phyloP scores from a whole-genome alignment of 345 rosid species.

The Geranium brycei region DNA sequence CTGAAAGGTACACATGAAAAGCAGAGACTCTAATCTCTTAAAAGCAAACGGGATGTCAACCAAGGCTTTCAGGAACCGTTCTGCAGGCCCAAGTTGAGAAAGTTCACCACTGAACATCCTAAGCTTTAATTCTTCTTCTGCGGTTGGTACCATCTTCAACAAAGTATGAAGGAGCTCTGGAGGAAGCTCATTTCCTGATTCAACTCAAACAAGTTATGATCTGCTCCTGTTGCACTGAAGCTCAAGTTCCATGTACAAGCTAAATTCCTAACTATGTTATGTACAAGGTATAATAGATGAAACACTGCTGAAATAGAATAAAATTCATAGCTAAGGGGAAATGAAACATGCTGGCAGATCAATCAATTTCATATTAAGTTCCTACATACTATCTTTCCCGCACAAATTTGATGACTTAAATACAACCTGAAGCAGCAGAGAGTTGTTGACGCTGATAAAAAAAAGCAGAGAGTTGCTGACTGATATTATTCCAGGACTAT shows the following conservation, averaged over 20 bases:
- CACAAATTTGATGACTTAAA: no score
- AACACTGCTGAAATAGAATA: neutral
- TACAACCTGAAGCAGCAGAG: no score
- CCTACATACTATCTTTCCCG: no score
- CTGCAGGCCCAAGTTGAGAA: conserved; percentile 83
- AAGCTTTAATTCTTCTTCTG: conserved; percentile 93
- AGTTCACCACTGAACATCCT: conserved; percentile 66
- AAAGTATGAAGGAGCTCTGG: conserved; percentile 65
- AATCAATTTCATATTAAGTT: no score
- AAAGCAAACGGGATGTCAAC: conserved; percentile 78
- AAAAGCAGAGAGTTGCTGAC: no score
- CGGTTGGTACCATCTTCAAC: conserved; percentile 88
- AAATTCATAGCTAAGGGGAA: neutral
- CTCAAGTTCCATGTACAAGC: conserved; percentile 4
- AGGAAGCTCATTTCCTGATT: conserved; percentile 89
- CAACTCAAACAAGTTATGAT: conserved; percentile 17
- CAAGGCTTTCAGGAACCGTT: conserved; percentile 76
- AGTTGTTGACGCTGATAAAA: no score
- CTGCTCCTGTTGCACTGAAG: conserved; percentile 6
- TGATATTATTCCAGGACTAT: no score
- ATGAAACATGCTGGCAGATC: no score
- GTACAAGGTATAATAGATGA: neutral
- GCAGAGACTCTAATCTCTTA: conserved; percentile 73
- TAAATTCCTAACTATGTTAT: neutral
- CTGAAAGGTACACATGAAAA: conserved; percentile 72